These are phyloP conservation scores for Alternaria sp. DNA, from an alignment of 2,329 filamentous ascomycete genomes.

Conservation along the genomic window DNA sequence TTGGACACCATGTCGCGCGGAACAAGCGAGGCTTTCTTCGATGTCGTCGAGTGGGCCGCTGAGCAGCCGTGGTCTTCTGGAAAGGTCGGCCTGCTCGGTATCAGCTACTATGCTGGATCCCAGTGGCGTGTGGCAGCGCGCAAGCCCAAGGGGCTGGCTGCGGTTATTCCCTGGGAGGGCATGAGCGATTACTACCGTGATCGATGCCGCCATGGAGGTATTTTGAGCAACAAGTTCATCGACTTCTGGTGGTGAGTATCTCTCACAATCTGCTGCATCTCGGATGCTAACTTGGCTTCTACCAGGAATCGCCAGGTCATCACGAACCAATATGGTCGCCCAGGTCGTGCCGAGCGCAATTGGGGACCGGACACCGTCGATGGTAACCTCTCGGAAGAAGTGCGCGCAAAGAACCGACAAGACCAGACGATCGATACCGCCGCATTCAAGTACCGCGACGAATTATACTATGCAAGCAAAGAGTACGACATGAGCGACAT, in stretches of 20 bases:
- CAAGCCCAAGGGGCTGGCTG: conserved; percentile 58
- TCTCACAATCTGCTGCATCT: no score
- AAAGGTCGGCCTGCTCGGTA: conserved; percentile 59
- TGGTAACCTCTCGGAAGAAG: conserved; percentile 63
- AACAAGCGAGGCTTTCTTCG: conserved; percentile 60
- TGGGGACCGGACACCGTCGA: conserved; percentile 65
- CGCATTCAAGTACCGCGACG: conserved; percentile 64
- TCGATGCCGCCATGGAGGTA: conserved; percentile 50
- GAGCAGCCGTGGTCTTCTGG: conserved; percentile 59
- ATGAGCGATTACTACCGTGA: conserved; percentile 63
- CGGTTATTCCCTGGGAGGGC: conserved; percentile 63
- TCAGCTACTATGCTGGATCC: conserved; percentile 61
- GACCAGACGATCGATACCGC: conserved; percentile 43
- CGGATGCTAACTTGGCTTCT: neutral
- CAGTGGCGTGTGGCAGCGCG: conserved; percentile 63
- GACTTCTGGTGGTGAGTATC: conserved; percentile 63
- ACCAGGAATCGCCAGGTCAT: conserved; percentile 68
- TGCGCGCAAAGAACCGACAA: conserved; percentile 57
- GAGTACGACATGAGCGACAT: conserved; percentile 71
- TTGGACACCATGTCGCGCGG: conserved; percentile 61
- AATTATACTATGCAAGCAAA: conserved; percentile 68
- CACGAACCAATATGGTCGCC: conserved; percentile 70
- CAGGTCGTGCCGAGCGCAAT: conserved; percentile 57
- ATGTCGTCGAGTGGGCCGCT: conserved; percentile 61
- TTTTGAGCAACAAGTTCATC: conserved; percentile 46